Evolutionary conservation across 1,284 basidiomycete genomes (phyloP).

Genomic region (Puccinia novopanici): DNA sequence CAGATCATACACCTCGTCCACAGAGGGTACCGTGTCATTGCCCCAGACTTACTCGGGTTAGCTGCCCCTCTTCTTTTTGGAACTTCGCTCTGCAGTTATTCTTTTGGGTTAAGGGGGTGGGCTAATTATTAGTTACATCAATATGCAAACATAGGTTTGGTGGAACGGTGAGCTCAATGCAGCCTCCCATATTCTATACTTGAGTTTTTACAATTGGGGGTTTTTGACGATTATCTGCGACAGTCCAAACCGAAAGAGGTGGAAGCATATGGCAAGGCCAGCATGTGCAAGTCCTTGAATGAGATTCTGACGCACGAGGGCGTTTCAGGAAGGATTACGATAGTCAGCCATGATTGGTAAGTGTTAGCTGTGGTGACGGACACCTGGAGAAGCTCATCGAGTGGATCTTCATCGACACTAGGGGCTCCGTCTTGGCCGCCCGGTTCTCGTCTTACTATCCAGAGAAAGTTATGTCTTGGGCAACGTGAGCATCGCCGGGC

Average conservation of each 20-base stretch:
- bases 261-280: conserved; percentile 12
- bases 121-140: background rate
- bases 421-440: conserved; percentile 27
- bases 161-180: conserved; percentile 23
- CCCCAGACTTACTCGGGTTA: conserved; percentile 40
- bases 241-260: conserved; percentile 40
- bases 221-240: background rate
- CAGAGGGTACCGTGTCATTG: conserved; percentile 39
- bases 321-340: background rate
- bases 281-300: conserved; percentile 22
- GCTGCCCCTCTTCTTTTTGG: background rate
- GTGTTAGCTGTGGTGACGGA: background rate
- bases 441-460: conserved; percentile 40
- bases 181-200: background rate
- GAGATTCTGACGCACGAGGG: conserved; percentile 37
- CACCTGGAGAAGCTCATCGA: background rate
- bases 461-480: conserved; percentile 24
- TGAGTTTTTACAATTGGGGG: background rate
- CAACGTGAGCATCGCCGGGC: conserved; percentile 18
- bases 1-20: conserved; percentile 30
- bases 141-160: conserved; percentile 16
- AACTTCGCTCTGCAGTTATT: background rate
- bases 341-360: conserved; percentile 45
- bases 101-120: background rate
- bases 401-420: background rate